A percentile compares a stretch with the other conserved stretches of the same genome.
phyloP scores from a whole-genome alignment of 768 basidiomycete genomes.

The Trametes sanguinea region DNA sequence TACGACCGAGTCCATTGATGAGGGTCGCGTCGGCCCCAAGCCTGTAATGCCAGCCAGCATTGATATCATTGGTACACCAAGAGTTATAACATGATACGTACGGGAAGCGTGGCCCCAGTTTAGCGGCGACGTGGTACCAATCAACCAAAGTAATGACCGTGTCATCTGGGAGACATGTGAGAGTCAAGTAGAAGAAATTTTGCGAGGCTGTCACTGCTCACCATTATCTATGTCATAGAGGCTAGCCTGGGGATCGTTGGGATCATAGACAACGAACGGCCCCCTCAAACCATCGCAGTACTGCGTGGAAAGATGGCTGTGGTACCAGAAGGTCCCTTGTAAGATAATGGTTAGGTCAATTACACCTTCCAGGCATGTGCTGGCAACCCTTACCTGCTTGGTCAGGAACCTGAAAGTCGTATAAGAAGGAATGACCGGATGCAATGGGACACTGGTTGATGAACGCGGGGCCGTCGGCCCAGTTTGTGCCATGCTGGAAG shows the following conservation, averaged over 20 bases:
- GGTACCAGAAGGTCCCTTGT: slow-evolving; percentile 40
- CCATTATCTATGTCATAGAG: slow-evolving; percentile 35
- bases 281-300: slow-evolving; percentile 46
- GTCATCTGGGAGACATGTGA: slow-evolving; percentile 34
- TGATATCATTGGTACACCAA: slow-evolving; percentile 20
- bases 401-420: slow-evolving; percentile 35
- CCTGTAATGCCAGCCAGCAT: neutral
- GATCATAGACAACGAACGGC: slow-evolving; percentile 34
- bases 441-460: slow-evolving; percentile 42
- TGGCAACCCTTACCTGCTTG: slow-evolving; percentile 27
- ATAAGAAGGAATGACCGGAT: slow-evolving; percentile 41
- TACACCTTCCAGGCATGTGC: neutral
- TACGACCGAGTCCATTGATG: slow-evolving; percentile 50
- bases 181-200: slow-evolving; percentile 27
- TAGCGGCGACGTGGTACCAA: slow-evolving; percentile 39
- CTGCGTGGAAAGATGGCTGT: slow-evolving; percentile 43
- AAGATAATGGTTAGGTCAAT: neutral
- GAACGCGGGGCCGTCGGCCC: slow-evolving; percentile 48
- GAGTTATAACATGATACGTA: neutral
- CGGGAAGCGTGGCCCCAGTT: slow-evolving; percentile 17
- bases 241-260: slow-evolving; percentile 29
- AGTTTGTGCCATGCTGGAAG: slow-evolving; percentile 43
- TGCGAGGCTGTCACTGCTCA: neutral
- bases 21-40: slow-evolving; percentile 40
- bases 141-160: slow-evolving; percentile 52